Evolutionary conservation across 2,329 filamentous ascomycete species (phyloP), one percentile per base, ranked within the genome.

Genomic region (Bipolaris victoriae): DNA sequence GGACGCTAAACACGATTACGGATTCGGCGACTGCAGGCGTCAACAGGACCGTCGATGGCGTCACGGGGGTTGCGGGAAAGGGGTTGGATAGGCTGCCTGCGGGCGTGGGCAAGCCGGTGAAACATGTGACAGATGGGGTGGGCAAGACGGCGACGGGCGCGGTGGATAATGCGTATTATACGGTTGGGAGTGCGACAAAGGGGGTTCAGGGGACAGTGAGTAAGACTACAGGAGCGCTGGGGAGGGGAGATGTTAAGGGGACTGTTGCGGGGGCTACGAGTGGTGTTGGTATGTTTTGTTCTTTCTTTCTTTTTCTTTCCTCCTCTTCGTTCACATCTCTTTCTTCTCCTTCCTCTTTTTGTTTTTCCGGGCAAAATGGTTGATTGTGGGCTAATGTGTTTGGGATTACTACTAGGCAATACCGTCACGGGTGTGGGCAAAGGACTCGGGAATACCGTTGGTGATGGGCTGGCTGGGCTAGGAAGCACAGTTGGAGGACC

Each of bases 191-290:
- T 10, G 72, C 78, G 9, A 79, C 78, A 3, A 76, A 74, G 48
- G 78, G 79, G 0, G 54, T 80, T 5, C 77, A 79, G 31, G 73
- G 75, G 4, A 80, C 78, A 0, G 74, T 79, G 3, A 76, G 73
- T 13, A 79, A 80, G 57, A 81, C 79, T 0, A 79, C 78, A 1
- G 68, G 71, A 3, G 78, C 78, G 5, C 49, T 80, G n/a, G 77
- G 77, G 1, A 74, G 70, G 52, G 79, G 78, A 1, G 78, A 81
- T 64, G 60, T 77, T 15, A 74, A 68, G 47, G 78, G 78, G 0
- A 71, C 72, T 2, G 75, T 73, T 5, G 69, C 67, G 1, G 79
- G 78, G 1, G 70, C 75, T 16, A 75, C 73, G 1, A 71, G 64
- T 35, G 78, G 77, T 3, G 66, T 75, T 1, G 65, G 65, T 45